Conservation (phyloP, 306 rosid species). For the Trifolium dubium region DNA sequence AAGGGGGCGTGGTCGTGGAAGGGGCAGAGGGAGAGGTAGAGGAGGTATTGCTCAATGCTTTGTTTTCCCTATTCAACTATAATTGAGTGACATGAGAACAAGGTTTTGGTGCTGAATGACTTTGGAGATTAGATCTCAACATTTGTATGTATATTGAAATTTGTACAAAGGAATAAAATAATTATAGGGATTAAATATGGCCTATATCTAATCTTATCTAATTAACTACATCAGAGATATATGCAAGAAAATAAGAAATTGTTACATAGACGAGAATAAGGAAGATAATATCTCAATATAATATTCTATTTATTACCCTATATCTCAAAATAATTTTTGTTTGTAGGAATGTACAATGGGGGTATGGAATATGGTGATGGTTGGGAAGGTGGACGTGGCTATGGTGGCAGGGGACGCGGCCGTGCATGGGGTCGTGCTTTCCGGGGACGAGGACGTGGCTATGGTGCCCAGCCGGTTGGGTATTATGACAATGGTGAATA, state of each 20-base stretch:
- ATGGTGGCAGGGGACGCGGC: slow-evolving; percentile 79
- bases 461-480: slow-evolving; percentile 60
- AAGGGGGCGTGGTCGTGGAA: slow-evolving; percentile 70
- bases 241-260: not conserved
- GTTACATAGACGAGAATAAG: not conserved
- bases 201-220: not conserved
- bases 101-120: not conserved
- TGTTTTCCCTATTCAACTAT: slow-evolving; percentile 22
- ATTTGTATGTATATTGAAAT: not conserved
- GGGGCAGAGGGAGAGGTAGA: slow-evolving; percentile 69
- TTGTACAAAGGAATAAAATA: not conserved
- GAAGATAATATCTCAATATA: not conserved
- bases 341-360: slow-evolving; percentile 72
- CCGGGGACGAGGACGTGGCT: slow-evolving; percentile 71
- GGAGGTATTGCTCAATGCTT: slow-evolving; percentile 62
- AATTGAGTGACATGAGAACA: not conserved
- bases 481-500: slow-evolving; percentile 72
- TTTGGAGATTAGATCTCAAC: not conserved
- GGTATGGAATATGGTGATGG: slow-evolving; percentile 76
- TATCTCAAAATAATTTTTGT: slow-evolving; percentile 5
- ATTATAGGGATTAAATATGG: not conserved
- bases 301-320: not conserved
- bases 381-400: slow-evolving; percentile 79
- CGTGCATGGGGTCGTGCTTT: slow-evolving; percentile 64
- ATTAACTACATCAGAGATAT: not conserved